Base-by-base conservation (phyloP, 768 basidiomycete genomes). In the Pisolithus marmoratus region DNA sequence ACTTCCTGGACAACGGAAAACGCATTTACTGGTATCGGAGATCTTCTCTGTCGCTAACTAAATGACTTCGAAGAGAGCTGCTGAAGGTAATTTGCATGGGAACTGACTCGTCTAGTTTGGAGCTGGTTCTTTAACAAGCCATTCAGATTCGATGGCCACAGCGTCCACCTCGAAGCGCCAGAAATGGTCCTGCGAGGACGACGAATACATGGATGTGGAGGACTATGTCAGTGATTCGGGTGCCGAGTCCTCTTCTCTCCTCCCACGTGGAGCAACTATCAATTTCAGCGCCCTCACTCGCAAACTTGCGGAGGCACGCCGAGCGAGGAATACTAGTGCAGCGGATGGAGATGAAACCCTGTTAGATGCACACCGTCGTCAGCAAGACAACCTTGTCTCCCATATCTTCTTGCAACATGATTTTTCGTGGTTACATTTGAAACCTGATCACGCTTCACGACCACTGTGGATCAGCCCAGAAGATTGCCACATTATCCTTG, bases 391-490 rank as follows among this genome's bases (percentile, higher is more conserved):
- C 34, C 77, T 90, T 2, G 84, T 90, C 27, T 90, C 89, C 8
- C 82, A 89, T 58, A 87, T 91, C 31, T 90, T 93, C 68, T 82
- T 80, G 74, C 79, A 87, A 50, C 87, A 86, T 62, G 92, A 94
- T 68, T 94, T 90, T 61, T 86, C 88, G 3, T 88, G 82, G 78
- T 74, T 96, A 38, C 83, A 87, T 59, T 73, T 99, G 50, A 96
- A 97, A 67, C 73, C 80, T 2, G 96, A 99, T 71, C 96, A 99
- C 66, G 76, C 83, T 29, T 87, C 90, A 5, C 83, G 96, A 43
- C 96, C 96, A 15, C 73, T 98, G 17, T 99, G 95, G 94, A 97
- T 99, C 56, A 90, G 87, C 59, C 92, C 93, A 6, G 87, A 90
- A 58, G 87, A 92, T 64, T 86, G 86, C 0, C 84, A 88, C 58